A percentile compares a stretch with the other conserved stretches of the same genome.
These are phyloP conservation scores for Apiospora aurea DNA, from an alignment of 2,329 filamentous ascomycete species.

Conservation along the genomic window DNA sequence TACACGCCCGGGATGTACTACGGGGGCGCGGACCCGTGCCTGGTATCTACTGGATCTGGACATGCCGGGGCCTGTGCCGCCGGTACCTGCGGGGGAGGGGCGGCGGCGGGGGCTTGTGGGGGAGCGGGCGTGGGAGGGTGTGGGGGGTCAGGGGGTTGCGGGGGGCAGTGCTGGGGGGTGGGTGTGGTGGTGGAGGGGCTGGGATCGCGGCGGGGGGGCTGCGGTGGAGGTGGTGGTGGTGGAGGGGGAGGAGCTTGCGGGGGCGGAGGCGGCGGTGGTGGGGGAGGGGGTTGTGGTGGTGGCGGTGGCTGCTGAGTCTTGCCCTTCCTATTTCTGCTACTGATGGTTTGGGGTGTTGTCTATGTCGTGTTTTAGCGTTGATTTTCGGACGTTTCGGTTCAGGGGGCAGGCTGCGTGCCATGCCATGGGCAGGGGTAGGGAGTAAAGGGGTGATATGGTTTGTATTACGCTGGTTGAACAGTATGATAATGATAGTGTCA, in stretches of 20 bases:
- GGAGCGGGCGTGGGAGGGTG: slow-evolving; percentile 39
- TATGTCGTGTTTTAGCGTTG: neutral
- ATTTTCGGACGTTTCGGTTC: neutral
- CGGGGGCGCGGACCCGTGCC: slow-evolving; percentile 48
- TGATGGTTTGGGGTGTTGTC: too few species aligned
- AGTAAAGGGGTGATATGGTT: too few species aligned
- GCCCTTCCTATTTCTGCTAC: too few species aligned
- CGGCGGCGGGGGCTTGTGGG: slow-evolving; percentile 50
- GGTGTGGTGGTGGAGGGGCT: slow-evolving; percentile 30
- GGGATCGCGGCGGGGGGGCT: neutral
- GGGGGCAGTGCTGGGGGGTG: slow-evolving; percentile 31
- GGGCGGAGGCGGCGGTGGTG: neutral
- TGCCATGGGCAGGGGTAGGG: too few species aligned
- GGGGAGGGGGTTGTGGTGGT: neutral
- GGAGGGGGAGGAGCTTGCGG: neutral
- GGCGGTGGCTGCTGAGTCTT: neutral
- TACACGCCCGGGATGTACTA: slow-evolving; percentile 55
- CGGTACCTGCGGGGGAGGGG: slow-evolving; percentile 16
- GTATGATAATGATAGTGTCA: too few species aligned
- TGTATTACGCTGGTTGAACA: too few species aligned
- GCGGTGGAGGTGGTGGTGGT: slow-evolving; percentile 30
- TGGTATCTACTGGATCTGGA: slow-evolving; percentile 44
- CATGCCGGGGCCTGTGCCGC: slow-evolving; percentile 49
- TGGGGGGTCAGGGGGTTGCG: slow-evolving; percentile 39
- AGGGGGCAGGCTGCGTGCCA: too few species aligned